Percentiles rank a stretch among this genome's conserved stretches.
phyloP scores from a whole-genome alignment of 2,329 filamentous ascomycete species.

The Curvularia spicifera region DNA sequence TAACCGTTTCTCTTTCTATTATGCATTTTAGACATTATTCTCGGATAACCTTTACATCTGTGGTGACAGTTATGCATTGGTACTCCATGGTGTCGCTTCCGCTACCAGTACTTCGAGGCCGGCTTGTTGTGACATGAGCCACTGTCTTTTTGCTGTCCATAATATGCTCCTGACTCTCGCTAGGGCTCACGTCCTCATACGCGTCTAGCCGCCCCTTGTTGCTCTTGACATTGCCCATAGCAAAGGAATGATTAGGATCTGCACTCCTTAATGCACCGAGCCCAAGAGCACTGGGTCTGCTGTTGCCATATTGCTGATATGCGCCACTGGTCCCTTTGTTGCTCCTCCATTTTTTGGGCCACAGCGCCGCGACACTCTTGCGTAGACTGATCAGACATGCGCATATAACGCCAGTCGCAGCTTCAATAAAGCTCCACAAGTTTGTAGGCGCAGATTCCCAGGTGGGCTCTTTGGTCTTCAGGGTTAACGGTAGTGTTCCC shows the following conservation, averaged over 20 bases:
- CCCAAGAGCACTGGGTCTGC: not conserved
- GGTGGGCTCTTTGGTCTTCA: constrained; percentile 26
- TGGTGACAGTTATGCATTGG: constrained; percentile 18
- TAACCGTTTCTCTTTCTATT: not conserved
- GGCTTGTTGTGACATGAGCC: constrained; percentile 7
- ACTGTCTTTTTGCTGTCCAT: constrained; percentile 8
- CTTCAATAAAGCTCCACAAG: constrained; percentile 40
- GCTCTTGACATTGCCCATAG: constrained; percentile 11
- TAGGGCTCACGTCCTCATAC: constrained; percentile 18
- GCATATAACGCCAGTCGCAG: constrained; percentile 36
- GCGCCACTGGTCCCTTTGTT: constrained; percentile 11
- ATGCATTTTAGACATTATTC: constrained; percentile 3
- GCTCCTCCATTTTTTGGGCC: constrained; percentile 26
- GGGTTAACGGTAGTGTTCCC: constrained; percentile 29
- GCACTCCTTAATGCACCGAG: not conserved
- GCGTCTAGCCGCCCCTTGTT: constrained; percentile 7
- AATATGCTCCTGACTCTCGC: constrained; percentile 24
- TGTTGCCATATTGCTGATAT: constrained; percentile 13
- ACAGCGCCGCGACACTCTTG: constrained; percentile 17
- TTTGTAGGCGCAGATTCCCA: constrained; percentile 37
- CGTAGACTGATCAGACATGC: constrained; percentile 38
- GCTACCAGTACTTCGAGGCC: constrained; percentile 4
- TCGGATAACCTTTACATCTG: constrained; percentile 18
- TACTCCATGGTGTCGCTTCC: constrained; percentile 11
- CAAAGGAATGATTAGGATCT: constrained; percentile 1